phyloP scores from a whole-genome alignment of 495 filamentous ascomycete species.

The Rhypophila decipiens region DNA sequence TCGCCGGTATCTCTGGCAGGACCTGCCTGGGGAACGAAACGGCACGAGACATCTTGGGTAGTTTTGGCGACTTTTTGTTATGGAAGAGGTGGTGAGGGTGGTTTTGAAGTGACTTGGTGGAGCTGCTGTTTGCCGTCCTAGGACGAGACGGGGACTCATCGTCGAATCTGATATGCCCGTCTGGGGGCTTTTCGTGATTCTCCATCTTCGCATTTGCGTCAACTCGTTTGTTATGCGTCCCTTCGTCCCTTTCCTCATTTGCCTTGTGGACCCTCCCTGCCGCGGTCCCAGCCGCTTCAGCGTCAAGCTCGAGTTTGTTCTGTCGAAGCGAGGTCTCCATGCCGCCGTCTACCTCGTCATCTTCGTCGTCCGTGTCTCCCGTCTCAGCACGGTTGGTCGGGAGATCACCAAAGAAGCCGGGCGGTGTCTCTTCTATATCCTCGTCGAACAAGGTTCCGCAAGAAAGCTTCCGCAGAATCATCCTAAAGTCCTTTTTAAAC shows the following conservation, averaged over 20 bases:
- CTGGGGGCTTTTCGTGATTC: not conserved
- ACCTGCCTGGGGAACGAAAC: slow-evolving; percentile 22
- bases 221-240: not conserved
- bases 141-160: not conserved
- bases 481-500: slow-evolving; percentile 34
- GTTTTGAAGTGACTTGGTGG: too few relatives aligned
- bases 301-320: slow-evolving; percentile 12
- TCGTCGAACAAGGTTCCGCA: slow-evolving; percentile 30
- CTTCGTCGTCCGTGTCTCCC: slow-evolving; percentile 14
- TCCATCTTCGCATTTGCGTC: slow-evolving; percentile 13
- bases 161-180: not conserved
- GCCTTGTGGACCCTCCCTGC: slow-evolving; percentile 3
- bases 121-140: slow-evolving; percentile 5
- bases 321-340: slow-evolving; percentile 5
- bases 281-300: slow-evolving; percentile 9
- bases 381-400: slow-evolving; percentile 12
- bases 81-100: too few relatives aligned
- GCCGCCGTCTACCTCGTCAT: slow-evolving; percentile 7
- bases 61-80: not conserved
- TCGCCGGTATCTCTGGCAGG: slow-evolving; percentile 22
- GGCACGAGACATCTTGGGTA: slow-evolving; percentile 13
- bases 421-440: slow-evolving; percentile 24
- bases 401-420: slow-evolving; percentile 39
- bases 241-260: slow-evolving; percentile 17
- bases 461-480: slow-evolving; percentile 26